Conservation (phyloP, 2,329 filamentous ascomycete genomes). For the Acrodontium crateriforme region DNA sequence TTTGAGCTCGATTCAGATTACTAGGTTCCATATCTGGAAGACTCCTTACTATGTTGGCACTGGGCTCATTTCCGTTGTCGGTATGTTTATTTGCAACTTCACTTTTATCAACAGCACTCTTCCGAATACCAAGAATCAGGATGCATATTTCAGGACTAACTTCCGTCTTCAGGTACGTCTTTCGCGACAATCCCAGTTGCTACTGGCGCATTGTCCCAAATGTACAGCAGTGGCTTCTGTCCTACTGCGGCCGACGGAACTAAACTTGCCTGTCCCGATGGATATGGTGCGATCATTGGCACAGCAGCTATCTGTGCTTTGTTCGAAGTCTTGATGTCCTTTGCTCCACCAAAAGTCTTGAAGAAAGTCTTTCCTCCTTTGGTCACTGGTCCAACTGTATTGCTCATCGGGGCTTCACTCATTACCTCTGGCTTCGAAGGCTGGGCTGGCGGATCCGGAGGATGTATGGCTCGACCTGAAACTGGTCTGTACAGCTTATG, state of each 20-base stretch:
- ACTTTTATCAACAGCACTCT: too few relatives aligned
- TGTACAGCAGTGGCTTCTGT: constrained; percentile 62
- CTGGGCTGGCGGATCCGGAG: constrained; percentile 64
- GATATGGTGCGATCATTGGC: constrained; percentile 62
- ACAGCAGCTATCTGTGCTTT: constrained; percentile 39
- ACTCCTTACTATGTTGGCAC: constrained; percentile 67
- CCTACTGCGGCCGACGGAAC: constrained; percentile 43
- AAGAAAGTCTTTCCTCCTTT: constrained; percentile 57
- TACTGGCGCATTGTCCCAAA: constrained; percentile 56
- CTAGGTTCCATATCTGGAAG: constrained; percentile 56
- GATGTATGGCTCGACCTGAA: constrained; percentile 32
- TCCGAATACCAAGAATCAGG: too few relatives aligned
- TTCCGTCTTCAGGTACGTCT: too few relatives aligned
- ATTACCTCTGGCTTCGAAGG: constrained; percentile 59
- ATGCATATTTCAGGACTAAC: too few relatives aligned
- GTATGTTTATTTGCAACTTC: too few relatives aligned
- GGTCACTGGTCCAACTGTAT: constrained; percentile 53
- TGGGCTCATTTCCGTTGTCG: constrained; percentile 66
- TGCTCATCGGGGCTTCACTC: constrained; percentile 60
- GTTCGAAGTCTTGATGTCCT: constrained; percentile 60
- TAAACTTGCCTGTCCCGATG: constrained; percentile 59
- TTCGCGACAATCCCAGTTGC: constrained; percentile 66
- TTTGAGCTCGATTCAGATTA: constrained; percentile 63
- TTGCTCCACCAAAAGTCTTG: constrained; percentile 54
- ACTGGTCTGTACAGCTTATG: constrained; percentile 49